Conservation (phyloP, 2,329 filamentous ascomycete species). For the Trichoderma guizhouense region DNA sequence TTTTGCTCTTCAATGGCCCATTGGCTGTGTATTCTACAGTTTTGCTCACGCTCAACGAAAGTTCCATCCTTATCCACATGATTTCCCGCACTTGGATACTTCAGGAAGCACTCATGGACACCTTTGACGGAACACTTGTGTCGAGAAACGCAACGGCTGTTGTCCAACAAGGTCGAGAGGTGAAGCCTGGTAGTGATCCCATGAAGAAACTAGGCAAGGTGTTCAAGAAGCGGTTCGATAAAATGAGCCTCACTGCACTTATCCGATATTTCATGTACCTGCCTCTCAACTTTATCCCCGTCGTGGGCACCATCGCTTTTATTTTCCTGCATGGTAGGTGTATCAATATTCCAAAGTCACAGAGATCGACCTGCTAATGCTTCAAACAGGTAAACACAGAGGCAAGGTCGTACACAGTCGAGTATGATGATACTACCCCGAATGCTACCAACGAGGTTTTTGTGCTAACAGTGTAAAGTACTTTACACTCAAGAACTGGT, state of each 20-base stretch:
- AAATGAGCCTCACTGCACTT: constrained; percentile 59
- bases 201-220: constrained; percentile 56
- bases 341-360: neutral
- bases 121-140: constrained; percentile 73
- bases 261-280: constrained; percentile 81
- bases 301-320: constrained; percentile 81
- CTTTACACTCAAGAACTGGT: constrained; percentile 89
- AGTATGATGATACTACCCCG: constrained; percentile 38
- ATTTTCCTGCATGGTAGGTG: constrained; percentile 66
- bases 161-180: constrained; percentile 70
- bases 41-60: constrained; percentile 63
- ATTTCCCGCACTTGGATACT: constrained; percentile 69
- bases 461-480: constrained; percentile 51
- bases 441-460: neutral
- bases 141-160: constrained; percentile 53
- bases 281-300: constrained; percentile 87
- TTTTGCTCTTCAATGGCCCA: constrained; percentile 82
- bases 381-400: constrained; percentile 41
- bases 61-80: constrained; percentile 54
- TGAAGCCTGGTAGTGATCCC: constrained; percentile 60
- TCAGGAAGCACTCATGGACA: constrained; percentile 79
- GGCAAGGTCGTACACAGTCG: constrained; percentile 51
- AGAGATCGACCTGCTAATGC: neutral
- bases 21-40: constrained; percentile 71
- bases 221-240: constrained; percentile 55